A percentile compares a stretch with the other conserved stretches of the same genome.
Evolutionary conservation across 495 filamentous ascomycete genomes (phyloP).

Genomic region (Filosporella fistucella): DNA sequence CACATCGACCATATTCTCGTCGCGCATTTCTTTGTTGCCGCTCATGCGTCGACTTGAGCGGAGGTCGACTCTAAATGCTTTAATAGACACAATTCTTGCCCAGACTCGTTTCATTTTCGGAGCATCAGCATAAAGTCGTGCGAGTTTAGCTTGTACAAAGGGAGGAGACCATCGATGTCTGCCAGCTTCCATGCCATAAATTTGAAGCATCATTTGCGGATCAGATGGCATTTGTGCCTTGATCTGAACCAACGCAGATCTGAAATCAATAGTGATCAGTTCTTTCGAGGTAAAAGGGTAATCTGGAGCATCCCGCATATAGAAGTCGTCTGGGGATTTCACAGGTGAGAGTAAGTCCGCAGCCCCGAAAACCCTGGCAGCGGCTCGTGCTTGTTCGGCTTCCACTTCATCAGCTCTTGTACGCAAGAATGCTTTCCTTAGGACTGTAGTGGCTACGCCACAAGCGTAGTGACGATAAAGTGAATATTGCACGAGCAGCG

Average conservation of each 20-base stretch:
- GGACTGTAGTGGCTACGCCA: slow-evolving; percentile 70
- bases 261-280: slow-evolving; percentile 76
- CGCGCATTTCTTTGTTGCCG: slow-evolving; percentile 47
- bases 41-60: slow-evolving; percentile 68
- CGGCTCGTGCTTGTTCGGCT: slow-evolving; percentile 13
- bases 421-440: slow-evolving; percentile 68
- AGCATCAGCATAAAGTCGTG: slow-evolving; percentile 80
- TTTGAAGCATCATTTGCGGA: slow-evolving; percentile 84
- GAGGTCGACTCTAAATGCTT: slow-evolving; percentile 72
- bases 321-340: slow-evolving; percentile 17
- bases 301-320: slow-evolving; percentile 11
- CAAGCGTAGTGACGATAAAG: slow-evolving; percentile 92
- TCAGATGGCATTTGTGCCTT: slow-evolving; percentile 85
- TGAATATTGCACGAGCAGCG: slow-evolving; percentile 81
- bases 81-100: slow-evolving; percentile 81
- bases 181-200: slow-evolving; percentile 75
- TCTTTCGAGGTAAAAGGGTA: slow-evolving; percentile 37
- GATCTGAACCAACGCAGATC: slow-evolving; percentile 72
- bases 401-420: slow-evolving; percentile 27
- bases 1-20: slow-evolving; percentile 83
- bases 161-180: slow-evolving; percentile 82
- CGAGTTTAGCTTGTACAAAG: slow-evolving; percentile 67
- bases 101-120: slow-evolving; percentile 77
- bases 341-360: slow-evolving; percentile 20
- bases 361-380: not conserved